These are phyloP conservation scores for Raphanus sativus DNA, from an alignment of 345 rosid species.

Conservation along the genomic window DNA sequence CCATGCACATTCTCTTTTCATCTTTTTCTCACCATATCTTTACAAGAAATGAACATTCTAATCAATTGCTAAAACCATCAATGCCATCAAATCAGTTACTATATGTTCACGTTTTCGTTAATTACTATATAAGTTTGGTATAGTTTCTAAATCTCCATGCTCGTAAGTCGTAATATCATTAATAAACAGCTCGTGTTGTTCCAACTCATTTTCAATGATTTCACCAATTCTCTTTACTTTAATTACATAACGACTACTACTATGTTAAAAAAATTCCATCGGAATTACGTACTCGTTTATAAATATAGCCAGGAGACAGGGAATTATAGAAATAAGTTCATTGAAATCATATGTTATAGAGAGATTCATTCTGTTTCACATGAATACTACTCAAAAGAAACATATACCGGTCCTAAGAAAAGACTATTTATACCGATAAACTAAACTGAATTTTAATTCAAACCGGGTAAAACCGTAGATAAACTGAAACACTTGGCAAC, in stretches of 20 bases:
- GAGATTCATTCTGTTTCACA: conserved; percentile 40
- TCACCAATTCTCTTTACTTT: neutral
- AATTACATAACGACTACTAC: neutral
- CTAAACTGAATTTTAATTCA: conserved; percentile 29
- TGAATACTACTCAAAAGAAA: conserved; percentile 33
- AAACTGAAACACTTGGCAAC: conserved; percentile 26
- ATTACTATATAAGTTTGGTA: neutral
- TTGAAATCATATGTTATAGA: conserved; percentile 35
- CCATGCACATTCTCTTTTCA: conserved; percentile 52
- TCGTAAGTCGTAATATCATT: conserved; percentile 9
- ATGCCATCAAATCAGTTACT: conserved; percentile 24
- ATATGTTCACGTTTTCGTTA: conserved; percentile 30
- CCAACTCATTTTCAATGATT: neutral
- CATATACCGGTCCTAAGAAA: conserved; percentile 37
- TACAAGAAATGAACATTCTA: conserved; percentile 5
- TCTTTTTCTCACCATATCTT: conserved; percentile 11
- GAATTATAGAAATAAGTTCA: neutral
- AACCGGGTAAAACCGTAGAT: conserved; percentile 24
- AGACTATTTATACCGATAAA: conserved; percentile 33
- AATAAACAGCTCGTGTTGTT: neutral
- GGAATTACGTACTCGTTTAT: neutral
- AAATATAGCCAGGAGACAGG: neutral
- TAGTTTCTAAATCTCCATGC: conserved; percentile 1
- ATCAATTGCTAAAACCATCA: conserved; percentile 41
- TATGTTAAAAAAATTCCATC: too few relatives aligned